phyloP scores from a whole-genome alignment of 352 stramenopile genomes.

The Pythium brachiatum region DNA sequence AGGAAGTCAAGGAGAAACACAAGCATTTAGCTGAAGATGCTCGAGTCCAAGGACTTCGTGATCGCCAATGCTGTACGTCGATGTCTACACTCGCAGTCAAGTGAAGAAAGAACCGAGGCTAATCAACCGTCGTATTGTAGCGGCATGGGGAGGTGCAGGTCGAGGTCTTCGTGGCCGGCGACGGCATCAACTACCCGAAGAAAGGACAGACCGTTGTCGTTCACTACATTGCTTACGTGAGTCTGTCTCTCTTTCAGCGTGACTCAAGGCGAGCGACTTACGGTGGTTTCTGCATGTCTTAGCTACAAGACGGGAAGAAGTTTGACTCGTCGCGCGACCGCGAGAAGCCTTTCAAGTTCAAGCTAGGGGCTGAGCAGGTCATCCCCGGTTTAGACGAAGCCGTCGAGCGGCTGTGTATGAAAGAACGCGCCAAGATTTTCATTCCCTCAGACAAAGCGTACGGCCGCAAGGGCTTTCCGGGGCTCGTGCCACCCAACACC shows the following conservation, averaged over 20 bases:
- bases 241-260: conserved; percentile 1
- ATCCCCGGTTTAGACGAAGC: conserved; percentile 87
- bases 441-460: conserved; percentile 87
- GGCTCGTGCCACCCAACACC: conserved; percentile 89
- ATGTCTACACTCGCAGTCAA: not conserved
- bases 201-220: conserved; percentile 85
- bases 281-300: not conserved
- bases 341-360: conserved; percentile 90
- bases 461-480: conserved; percentile 78
- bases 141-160: conserved; percentile 76
- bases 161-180: conserved; percentile 87
- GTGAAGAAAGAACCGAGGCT: not conserved
- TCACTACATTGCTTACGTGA: conserved; percentile 87
- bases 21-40: conserved; percentile 16
- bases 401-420: conserved; percentile 79
- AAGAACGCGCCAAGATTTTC: conserved; percentile 83
- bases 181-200: conserved; percentile 88
- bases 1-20: too few species aligned
- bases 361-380: conserved; percentile 85
- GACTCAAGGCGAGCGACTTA: not conserved
- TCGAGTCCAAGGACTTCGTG: conserved; percentile 62
- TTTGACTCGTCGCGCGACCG: conserved; percentile 74
- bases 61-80: conserved; percentile 45
- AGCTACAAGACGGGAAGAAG: conserved; percentile 73
- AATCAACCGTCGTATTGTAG: conserved; percentile 23